Conservation (phyloP, 2,329 filamentous ascomycete genomes). For the Pseudogymnoascus sp. region DNA sequence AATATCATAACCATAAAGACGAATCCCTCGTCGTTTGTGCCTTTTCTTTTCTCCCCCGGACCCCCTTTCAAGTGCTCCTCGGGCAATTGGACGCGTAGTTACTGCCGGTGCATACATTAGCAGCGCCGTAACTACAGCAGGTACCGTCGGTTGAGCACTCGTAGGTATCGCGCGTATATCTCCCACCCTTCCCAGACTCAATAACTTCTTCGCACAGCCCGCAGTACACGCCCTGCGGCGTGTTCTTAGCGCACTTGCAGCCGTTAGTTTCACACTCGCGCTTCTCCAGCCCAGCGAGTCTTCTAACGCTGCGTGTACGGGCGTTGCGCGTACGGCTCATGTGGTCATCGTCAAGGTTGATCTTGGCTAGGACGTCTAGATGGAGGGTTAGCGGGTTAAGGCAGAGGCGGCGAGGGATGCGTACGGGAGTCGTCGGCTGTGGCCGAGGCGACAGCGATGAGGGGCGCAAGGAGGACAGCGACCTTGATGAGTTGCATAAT, state of each 20-base stretch:
- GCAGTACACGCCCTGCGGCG: neutral
- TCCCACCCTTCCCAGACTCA: neutral
- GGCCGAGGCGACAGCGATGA: conserved; percentile 17
- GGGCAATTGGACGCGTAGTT: neutral
- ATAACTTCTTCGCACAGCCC: neutral
- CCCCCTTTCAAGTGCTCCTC: neutral
- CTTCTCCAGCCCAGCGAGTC: neutral
- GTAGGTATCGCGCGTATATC: neutral
- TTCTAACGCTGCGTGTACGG: neutral
- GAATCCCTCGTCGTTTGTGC: neutral
- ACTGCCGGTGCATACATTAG: neutral
- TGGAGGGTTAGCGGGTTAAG: neutral
- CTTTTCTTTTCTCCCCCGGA: neutral
- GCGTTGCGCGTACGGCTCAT: neutral
- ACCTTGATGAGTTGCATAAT: conserved; percentile 21
- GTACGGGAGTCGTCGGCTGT: conserved; percentile 22
- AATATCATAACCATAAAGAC: neutral
- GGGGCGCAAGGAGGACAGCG: conserved; percentile 14
- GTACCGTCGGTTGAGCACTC: neutral
- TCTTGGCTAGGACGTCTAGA: neutral
- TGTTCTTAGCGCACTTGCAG: neutral
- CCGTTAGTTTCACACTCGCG: neutral
- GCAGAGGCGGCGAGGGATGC: conserved; percentile 18
- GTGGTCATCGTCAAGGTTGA: neutral
- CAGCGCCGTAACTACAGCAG: neutral